These are phyloP conservation scores for Themeda triandra DNA, from an alignment of 176 grass and related monocot species.

Conservation along the genomic window DNA sequence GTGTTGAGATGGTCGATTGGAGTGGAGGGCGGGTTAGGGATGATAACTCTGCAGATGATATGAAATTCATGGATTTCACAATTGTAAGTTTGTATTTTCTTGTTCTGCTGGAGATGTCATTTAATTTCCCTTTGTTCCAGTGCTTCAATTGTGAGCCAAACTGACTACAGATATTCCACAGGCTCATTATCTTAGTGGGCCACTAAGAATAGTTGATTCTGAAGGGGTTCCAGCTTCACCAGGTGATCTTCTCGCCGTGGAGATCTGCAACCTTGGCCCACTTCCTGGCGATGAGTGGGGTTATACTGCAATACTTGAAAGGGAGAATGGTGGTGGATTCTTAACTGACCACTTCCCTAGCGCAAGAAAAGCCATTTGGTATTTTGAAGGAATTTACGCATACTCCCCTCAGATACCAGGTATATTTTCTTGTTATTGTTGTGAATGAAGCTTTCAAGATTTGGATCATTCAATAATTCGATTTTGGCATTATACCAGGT, in stretches of 20 bases:
- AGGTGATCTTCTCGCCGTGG: slow-evolving; percentile 82
- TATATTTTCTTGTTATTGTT: slow-evolving; percentile 17
- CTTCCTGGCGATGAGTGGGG: slow-evolving; percentile 90
- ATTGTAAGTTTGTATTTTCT: slow-evolving; percentile 46
- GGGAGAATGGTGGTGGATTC: slow-evolving; percentile 92
- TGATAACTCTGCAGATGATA: slow-evolving; percentile 72
- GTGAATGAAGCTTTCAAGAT: too few relatives aligned
- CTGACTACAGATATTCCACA: slow-evolving; percentile 28
- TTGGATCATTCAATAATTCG: slow-evolving; percentile 5
- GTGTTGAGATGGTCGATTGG: slow-evolving; percentile 85
- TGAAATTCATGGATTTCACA: slow-evolving; percentile 64
- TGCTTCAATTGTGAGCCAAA: slow-evolving; percentile 12
- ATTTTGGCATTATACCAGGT: slow-evolving; percentile 42
- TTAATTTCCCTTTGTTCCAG: not conserved
- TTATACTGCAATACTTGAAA: slow-evolving; percentile 86
- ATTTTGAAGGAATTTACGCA: slow-evolving; percentile 96
- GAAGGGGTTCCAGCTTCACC: slow-evolving; percentile 72
- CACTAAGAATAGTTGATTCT: slow-evolving; percentile 71
- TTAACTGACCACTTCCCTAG: slow-evolving; percentile 84
- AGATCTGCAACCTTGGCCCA: slow-evolving; percentile 89
- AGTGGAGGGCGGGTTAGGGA: slow-evolving; percentile 59
- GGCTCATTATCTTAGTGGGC: slow-evolving; percentile 90
- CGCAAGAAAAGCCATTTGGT: slow-evolving; percentile 93
- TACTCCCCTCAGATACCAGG: slow-evolving; percentile 87
- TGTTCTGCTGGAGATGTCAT: not conserved